phyloP scores from a whole-genome alignment of 805 yeast genomes.

The Nakazawaea sp. region DNA sequence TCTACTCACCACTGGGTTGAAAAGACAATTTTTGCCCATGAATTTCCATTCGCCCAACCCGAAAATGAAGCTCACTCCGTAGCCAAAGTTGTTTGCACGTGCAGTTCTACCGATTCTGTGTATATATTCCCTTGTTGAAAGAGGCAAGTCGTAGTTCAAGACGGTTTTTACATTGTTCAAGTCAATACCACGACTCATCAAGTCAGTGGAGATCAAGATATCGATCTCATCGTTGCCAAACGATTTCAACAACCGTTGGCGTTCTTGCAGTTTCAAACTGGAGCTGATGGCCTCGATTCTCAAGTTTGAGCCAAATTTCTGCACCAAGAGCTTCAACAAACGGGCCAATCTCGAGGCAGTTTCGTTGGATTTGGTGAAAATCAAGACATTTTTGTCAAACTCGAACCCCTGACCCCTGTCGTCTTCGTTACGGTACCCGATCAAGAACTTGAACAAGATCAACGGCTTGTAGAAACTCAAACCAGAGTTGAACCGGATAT shows the following conservation, averaged over 20 bases:
- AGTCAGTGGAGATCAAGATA: slow-evolving; percentile 74
- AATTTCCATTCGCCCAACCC: slow-evolving; percentile 76
- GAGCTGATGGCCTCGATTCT: slow-evolving; percentile 48
- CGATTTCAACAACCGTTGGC: slow-evolving; percentile 49
- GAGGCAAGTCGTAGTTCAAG: slow-evolving; percentile 86
- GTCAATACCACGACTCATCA: slow-evolving; percentile 95
- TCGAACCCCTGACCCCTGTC: slow-evolving; percentile 8
- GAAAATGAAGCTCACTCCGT: slow-evolving; percentile 63
- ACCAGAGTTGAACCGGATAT: slow-evolving; percentile 22
- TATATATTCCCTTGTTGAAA: slow-evolving; percentile 83
- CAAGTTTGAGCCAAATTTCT: slow-evolving; percentile 13
- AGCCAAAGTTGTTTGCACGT: slow-evolving; percentile 78
- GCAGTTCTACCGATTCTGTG: slow-evolving; percentile 98
- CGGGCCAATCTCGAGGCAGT: slow-evolving; percentile 74
- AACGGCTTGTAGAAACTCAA: slow-evolving; percentile 60
- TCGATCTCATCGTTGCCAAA: slow-evolving; percentile 50
- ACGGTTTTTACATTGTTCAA: slow-evolving; percentile 64
- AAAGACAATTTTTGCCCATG: slow-evolving; percentile 38
- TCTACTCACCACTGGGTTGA: slow-evolving; percentile 48
- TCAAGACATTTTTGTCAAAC: slow-evolving; percentile 31
- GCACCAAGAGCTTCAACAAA: slow-evolving; percentile 39
- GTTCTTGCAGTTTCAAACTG: slow-evolving; percentile 43
- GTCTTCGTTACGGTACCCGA: slow-evolving; percentile 20
- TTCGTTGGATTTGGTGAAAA: slow-evolving; percentile 79
- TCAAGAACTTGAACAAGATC: slow-evolving; percentile 50